Conservation (phyloP, 2,329 filamentous ascomycete genomes). For the Thielaviopsis ethacetica region DNA sequence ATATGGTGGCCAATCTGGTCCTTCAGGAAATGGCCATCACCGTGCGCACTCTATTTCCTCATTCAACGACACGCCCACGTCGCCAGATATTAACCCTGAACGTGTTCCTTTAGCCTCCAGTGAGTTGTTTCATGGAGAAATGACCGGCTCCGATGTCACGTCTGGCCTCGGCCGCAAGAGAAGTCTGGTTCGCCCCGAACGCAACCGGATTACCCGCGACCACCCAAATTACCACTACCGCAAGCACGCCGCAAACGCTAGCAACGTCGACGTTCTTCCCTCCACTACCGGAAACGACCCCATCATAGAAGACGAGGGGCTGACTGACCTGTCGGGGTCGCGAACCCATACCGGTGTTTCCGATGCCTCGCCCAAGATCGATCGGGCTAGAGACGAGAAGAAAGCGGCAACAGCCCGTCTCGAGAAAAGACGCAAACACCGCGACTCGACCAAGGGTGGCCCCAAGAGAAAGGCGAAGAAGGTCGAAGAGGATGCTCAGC, state of each 20-base stretch:
- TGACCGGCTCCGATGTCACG: constrained; percentile 14
- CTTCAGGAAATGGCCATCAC: constrained; percentile 28
- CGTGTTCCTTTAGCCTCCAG: constrained; percentile 36
- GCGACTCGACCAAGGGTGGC: constrained; percentile 24
- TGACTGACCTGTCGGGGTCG: constrained; percentile 35
- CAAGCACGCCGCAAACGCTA: constrained; percentile 83
- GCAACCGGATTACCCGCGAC: constrained; percentile 66
- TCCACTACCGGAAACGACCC: constrained; percentile 89
- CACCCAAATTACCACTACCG: constrained; percentile 95
- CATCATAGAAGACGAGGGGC: constrained; percentile 61
- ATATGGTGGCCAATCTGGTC: constrained; percentile 41
- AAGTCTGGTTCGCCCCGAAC: constrained; percentile 78
- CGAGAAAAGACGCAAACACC: constrained; percentile 18
- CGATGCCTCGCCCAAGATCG: constrained; percentile 26
- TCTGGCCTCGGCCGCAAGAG: constrained; percentile 50
- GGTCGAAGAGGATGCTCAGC: constrained; percentile 47
- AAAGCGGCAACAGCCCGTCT: constrained; percentile 17
- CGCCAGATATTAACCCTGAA: constrained; percentile 40
- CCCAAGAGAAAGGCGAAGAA: constrained; percentile 48
- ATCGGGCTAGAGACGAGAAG: constrained; percentile 20
- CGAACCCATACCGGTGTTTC: constrained; percentile 30
- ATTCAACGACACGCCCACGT: constrained; percentile 39
- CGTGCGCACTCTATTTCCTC: constrained; percentile 42
- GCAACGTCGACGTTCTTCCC: constrained; percentile 77
- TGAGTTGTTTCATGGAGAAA: constrained; percentile 17